These are phyloP conservation scores for Podila verticillata DNA, from an alignment of 192 early-diverging fungal genomes.

Conservation along the genomic window DNA sequence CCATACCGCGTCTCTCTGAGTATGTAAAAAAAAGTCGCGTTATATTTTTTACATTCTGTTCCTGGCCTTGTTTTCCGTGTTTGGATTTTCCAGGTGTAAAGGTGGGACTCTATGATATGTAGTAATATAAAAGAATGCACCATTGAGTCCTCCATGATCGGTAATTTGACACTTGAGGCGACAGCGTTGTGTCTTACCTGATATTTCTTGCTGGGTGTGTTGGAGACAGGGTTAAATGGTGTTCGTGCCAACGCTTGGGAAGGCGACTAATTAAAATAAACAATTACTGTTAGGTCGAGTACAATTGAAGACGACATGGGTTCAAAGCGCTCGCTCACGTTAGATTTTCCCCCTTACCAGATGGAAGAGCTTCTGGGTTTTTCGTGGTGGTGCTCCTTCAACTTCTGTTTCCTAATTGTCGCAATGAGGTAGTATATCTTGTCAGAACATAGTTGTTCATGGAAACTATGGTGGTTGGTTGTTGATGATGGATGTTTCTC, in stretches of 20 bases:
- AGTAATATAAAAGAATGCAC: too few species aligned
- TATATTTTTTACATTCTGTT: too few species aligned
- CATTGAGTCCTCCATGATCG: neutral
- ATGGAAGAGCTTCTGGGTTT: conserved; percentile 31
- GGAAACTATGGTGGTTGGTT: neutral
- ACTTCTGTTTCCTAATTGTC: conserved; percentile 12
- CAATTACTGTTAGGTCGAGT: neutral
- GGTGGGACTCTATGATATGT: too few species aligned
- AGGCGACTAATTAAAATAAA: conserved; percentile 16
- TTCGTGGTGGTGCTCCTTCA: conserved; percentile 48
- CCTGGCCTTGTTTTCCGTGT: too few species aligned
- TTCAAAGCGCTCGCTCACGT: too few species aligned
- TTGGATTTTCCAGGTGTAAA: too few species aligned
- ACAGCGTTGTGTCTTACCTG: neutral
- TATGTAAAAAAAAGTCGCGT: too few species aligned
- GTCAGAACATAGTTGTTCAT: neutral
- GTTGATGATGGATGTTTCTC: neutral
- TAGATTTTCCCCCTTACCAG: conserved; percentile 7
- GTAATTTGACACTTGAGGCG: neutral
- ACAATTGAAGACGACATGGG: too few species aligned
- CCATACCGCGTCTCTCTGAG: too few species aligned
- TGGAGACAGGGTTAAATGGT: conserved; percentile 28
- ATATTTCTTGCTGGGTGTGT: conserved; percentile 29
- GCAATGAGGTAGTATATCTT: neutral
- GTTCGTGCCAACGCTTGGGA: conserved; percentile 18